Evolutionary conservation across 2,329 filamentous ascomycete genomes (phyloP).

Genomic region (Cladosporium phlei): DNA sequence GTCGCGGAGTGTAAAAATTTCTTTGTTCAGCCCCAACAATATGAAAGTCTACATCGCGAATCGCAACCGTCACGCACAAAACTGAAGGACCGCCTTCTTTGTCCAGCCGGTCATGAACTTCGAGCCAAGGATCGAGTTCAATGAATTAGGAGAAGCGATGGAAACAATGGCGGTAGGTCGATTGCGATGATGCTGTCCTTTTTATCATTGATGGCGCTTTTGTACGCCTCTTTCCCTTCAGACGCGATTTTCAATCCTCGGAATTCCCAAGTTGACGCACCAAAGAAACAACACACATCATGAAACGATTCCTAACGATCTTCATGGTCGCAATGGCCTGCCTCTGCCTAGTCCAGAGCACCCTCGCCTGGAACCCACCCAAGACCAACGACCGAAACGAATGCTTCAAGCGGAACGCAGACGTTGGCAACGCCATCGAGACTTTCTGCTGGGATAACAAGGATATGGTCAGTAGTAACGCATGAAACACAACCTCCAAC

Average conservation of each 20-base stretch:
- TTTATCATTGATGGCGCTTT: too few species aligned
- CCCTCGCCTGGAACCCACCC: neutral
- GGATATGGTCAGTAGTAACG: neutral
- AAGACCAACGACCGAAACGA: neutral
- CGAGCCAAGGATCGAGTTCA: neutral
- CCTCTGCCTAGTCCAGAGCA: constrained; percentile 4
- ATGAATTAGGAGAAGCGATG: neutral
- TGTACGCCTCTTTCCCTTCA: too few species aligned
- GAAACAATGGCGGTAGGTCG: neutral
- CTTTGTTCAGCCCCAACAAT: constrained; percentile 4
- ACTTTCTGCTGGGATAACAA: neutral
- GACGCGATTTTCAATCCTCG: too few species aligned
- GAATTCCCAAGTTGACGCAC: too few species aligned
- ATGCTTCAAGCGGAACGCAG: neutral
- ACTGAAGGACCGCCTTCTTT: neutral
- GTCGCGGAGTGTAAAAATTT: neutral
- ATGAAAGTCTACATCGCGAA: neutral
- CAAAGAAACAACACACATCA: neutral
- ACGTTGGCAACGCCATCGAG: neutral
- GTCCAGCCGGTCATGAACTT: neutral
- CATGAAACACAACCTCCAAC: too few species aligned
- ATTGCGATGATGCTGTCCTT: neutral
- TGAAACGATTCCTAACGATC: neutral
- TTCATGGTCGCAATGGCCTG: neutral
- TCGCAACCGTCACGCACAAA: neutral